Evolutionary conservation across 2,329 filamentous ascomycete species (phyloP), one percentile per base, ranked within the genome.

Genomic region (Rhinocladiella mackenziei): DNA sequence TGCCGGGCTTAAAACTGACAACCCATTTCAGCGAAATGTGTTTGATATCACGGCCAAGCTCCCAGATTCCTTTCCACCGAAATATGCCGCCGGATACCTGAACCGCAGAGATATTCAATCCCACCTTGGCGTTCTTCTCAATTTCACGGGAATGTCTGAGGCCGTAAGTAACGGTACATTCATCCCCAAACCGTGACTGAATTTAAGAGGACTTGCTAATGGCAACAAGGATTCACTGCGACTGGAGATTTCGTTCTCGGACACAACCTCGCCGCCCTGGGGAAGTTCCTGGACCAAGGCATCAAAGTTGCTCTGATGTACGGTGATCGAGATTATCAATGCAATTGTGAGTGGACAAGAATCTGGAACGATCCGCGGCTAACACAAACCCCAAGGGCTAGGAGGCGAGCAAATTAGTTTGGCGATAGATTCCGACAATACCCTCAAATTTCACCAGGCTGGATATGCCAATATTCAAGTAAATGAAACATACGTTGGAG

Each of bases 101-200:
- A 78, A 75, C 55, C 71, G 78, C 50, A 65, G 70, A 4, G 71
- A 74, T 56, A 75, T 81, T 1, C 78, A 81, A 55, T 60, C 62
- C 2, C 75, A 74, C 0, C 69, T 84, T 1, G 80, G 80, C 4
- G 74, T 79, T 0, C 76, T 76, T 0, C 61, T 81, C 13, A 82
- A 83, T 59, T 81, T 72, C 65, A 76, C 76, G 1, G 57, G 65
- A 9, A 62, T 64, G 1, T 68, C 65, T 6, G 42, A 53, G 2
- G 65, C 3, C 72, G 73, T 15, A 72, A 77, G 54, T 73, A 73
- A 45, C 61, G 67, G 43, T 45, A 34, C 13, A 36, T 39, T 9
- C 23, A n/a, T n/a, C n/a, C n/a, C n/a, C n/a, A n/a, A n/a, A n/a
- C n/a, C n/a, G n/a, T n/a, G n/a, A n/a, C n/a, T n/a, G 2, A 14